Base-by-base conservation (phyloP, 305 asterid genomes). In the Caryopteris hybrid region DNA sequence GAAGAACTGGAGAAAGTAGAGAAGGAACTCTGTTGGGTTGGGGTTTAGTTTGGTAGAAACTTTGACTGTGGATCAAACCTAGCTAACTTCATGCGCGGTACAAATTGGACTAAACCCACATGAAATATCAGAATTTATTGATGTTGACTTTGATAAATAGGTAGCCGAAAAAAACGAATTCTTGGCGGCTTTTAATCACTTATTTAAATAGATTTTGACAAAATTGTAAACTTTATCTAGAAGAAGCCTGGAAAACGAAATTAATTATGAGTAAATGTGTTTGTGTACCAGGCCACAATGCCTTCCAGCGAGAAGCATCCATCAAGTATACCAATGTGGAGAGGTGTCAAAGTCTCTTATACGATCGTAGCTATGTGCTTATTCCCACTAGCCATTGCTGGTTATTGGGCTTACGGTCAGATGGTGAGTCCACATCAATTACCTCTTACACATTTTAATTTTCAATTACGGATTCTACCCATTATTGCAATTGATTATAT, bases 301-400 rank as follows among this genome's bases (percentile, higher is more conserved):
- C 97, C 98, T 11, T 92, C 98, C 0, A 81, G 73, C 51, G 98
- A 92, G 80, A 92, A 92, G 77, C 92, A 88, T 50, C 98, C 98
- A 59, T 90, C 98, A 0, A 68, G 84, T 45, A 80, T 90, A n/a
- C 95, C 98, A 10, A 92, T 92, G 98, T 92, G 98, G 98, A 84
- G 82, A 69, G 98, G 97, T 11, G 93, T 92, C 7, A 85, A 85
- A 75, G 75, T 45, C 6, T 86, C 97, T 6, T 92, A 92, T 50
- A 0, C 70, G 0, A 59, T 90, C 1, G 78, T 92, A 18, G 96
- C 98, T 4, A 22, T 72, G 68, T 92, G 98, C 72, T 67, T 92
- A 13, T 92, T 85, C 76, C 98, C 97, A 22, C 80, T 90, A 1
- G 90, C 97, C 3, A 79, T 92, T 5, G 89, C 74, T 11, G 97